Evolutionary conservation across 495 filamentous ascomycete species (phyloP), one percentile per base, ranked within the genome.

Genomic region (Aspergillus incahuasiensis): DNA sequence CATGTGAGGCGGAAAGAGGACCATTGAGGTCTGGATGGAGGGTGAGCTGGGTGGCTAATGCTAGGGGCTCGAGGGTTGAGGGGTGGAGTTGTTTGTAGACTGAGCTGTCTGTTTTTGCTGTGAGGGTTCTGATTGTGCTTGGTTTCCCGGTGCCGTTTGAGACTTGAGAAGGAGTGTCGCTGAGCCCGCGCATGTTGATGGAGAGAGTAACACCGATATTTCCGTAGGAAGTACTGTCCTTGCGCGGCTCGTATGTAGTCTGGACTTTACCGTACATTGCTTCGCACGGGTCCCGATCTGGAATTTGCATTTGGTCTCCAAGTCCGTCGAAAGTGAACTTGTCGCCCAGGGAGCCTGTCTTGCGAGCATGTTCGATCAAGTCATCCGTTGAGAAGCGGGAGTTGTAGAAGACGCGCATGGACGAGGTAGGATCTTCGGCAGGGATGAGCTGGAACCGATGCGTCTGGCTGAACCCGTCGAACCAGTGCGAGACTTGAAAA

Each of bases 401-500:
- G 45, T 85, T 87, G 66, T 91, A 91, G n/a, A 78, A 68, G 3
- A 91, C 83, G 22, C 69, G 68, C 1, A 68, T 71, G 0, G 63
- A 18, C 1, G 61, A 38, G 18, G 69, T 46, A 9, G 51, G 47
- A 13, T 56, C 60, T 5, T 72, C 48, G 5, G 70, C 49, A n/a
- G 57, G 56, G 15, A 69, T 59, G 30, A 92, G 84, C 54, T 87
- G 76, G 70, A 94, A 92, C 13, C 82, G 80, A 60, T 91, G 87
- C 2, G 81, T 83, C 55, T 90, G 85, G n/a, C 77, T 77, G 41
- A 91, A 82, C n/a, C 86, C 84, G 66, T 91, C 86, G 56, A 91
- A 90, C 89, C 89, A 94, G 63, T 94, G 89, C 0, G 69, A 79
- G 7, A 81, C 69, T 24, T 72, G 67, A 58, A 82, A 82, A 0